Evolutionary conservation across 768 basidiomycete species (phyloP), one percentile per base, ranked within the genome.

Genomic region (Mrakia gelida): DNA sequence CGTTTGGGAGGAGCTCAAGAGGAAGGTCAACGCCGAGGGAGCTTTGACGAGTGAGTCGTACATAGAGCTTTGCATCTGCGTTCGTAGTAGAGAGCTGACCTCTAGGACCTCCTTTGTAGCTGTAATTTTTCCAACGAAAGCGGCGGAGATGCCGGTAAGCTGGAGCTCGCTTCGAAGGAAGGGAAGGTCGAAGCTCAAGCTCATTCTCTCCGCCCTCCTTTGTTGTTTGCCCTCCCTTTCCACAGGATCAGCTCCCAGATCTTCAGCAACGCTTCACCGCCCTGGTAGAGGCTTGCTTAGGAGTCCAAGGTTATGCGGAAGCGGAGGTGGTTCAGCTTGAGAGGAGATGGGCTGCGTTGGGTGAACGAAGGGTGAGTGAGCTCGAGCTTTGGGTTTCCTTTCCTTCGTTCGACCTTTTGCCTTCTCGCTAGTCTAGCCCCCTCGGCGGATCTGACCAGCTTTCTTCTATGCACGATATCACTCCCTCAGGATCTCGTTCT

Each of bases 311-410:
- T 2, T 41, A 41, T 8, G 10, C 67, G 26, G 41, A 70, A 23
- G 38, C 6, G 21, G 34, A 41, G 6, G 67, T 38, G 1, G 4
- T 2, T 34, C 38, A n/a, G 16, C 13, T 70, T 18, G 67, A 70
- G 41, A 34, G 34, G 26, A 41, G 67, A 23, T 70, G 67, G 67
- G 21, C 26, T 21, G 67, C 67, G 11, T 38, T 70, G 6, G 67
- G 67, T 11, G 38, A 70, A n/a, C 34, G 67, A 11, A 70, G 38
- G 67, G 67, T 70, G 21, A 70, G 67, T 70, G 21, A 70, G 38
- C 34, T 65, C 26, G 38, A 43, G 23, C 41, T 41, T 21, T n/a
- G 1, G 1, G 7, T 45, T 38, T 15, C 26, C 38, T 41, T 70
- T 10, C 67, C 67, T 70, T 59, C 26, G n/a, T 28, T 59, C 59